Evolutionary conservation across 2,329 filamentous ascomycete species (phyloP).

Genomic region (Pseudogymnoascus sp.): DNA sequence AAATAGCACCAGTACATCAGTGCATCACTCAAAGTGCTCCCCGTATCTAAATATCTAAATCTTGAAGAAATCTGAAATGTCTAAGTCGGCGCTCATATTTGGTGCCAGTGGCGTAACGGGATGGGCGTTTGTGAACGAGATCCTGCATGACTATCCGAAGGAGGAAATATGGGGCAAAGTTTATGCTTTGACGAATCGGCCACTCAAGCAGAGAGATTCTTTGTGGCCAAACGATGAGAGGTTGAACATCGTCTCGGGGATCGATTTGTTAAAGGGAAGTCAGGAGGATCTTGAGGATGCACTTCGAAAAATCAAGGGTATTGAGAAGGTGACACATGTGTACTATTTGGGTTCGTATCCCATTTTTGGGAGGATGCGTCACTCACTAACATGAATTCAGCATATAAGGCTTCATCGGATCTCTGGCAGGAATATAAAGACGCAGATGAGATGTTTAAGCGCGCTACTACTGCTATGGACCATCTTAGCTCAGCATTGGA

Average conservation of each 20-base stretch:
- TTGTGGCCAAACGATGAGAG: constrained; percentile 33
- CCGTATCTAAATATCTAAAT: too few relatives aligned
- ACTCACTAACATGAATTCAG: constrained; percentile 15
- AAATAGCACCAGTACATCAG: too few relatives aligned
- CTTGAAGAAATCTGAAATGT: neutral
- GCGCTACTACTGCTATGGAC: constrained; percentile 30
- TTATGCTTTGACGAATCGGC: constrained; percentile 39
- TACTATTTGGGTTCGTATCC: constrained; percentile 31
- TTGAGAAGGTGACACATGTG: constrained; percentile 35
- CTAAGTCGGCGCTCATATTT: constrained; percentile 21
- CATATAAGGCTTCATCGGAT: constrained; percentile 35
- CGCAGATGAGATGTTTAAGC: constrained; percentile 33
- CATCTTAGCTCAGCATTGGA: constrained; percentile 28
- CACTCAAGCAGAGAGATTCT: constrained; percentile 27
- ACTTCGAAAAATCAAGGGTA: constrained; percentile 28
- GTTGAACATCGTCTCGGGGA: constrained; percentile 33
- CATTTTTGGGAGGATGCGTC: neutral
- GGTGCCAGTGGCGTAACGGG: constrained; percentile 41
- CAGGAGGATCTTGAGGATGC: constrained; percentile 31
- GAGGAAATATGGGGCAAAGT: constrained; percentile 36
- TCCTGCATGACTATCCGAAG: constrained; percentile 37
- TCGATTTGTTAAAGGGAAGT: constrained; percentile 32
- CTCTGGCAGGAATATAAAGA: constrained; percentile 31
- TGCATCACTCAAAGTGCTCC: too few relatives aligned
- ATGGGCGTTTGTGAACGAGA: constrained; percentile 40